These are phyloP conservation scores for Ascochyta viciae-villosae DNA, from an alignment of 2,329 filamentous ascomycete species.

Conservation along the genomic window DNA sequence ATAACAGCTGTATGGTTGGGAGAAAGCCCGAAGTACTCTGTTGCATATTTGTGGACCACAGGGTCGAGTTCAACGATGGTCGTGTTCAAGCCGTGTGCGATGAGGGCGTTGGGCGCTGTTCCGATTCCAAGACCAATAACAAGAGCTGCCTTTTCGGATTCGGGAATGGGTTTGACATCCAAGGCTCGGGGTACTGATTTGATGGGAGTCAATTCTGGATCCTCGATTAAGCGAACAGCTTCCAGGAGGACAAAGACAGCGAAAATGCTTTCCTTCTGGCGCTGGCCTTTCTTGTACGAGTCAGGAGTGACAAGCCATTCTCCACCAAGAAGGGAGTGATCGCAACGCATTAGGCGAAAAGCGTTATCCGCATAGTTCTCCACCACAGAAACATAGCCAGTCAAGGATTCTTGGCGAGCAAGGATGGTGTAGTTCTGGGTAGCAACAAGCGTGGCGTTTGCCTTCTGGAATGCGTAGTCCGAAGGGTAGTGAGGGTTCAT, in stretches of 20 bases:
- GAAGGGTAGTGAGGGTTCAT: conserved; percentile 78
- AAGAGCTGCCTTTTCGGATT: conserved; percentile 77
- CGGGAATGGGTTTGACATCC: conserved; percentile 56
- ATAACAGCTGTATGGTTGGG: conserved; percentile 80
- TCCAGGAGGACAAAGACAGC: conserved; percentile 96
- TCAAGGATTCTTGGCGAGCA: conserved; percentile 83
- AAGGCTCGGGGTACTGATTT: conserved; percentile 32
- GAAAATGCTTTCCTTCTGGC: conserved; percentile 85
- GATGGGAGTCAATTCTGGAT: conserved; percentile 8
- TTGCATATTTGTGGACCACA: conserved; percentile 82
- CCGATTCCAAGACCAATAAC: conserved; percentile 93
- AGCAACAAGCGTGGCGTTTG: conserved; percentile 70
- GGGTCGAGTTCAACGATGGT: conserved; percentile 96
- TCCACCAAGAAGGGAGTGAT: conserved; percentile 91
- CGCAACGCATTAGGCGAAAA: conserved; percentile 86
- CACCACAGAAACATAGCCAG: conserved; percentile 90
- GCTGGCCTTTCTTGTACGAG: conserved; percentile 50
- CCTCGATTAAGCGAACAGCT: conserved; percentile 80
- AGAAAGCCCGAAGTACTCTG: conserved; percentile 81
- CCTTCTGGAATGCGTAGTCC: conserved; percentile 62
- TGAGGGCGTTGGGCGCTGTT: conserved; percentile 85
- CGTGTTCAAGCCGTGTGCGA: conserved; percentile 87
- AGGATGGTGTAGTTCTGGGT: conserved; percentile 75
- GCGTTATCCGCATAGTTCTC: conserved; percentile 71
- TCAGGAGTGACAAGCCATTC: conserved; percentile 75